Conservation (phyloP, 169 alveolate species). For the Besnoitia besnoiti region DNA sequence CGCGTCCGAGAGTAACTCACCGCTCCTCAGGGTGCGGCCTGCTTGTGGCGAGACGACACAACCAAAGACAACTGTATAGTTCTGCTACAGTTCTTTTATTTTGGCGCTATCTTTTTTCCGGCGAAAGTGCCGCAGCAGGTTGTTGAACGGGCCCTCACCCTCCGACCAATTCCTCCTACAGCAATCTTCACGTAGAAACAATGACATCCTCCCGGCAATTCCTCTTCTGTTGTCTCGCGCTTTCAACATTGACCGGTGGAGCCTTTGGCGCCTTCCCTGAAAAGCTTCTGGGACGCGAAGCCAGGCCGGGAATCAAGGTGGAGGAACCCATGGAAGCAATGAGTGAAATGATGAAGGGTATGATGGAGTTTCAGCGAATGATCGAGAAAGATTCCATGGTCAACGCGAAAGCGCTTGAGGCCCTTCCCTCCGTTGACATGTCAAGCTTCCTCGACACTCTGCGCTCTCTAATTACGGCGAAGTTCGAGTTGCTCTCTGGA, state of each 20-base stretch:
- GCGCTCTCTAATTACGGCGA: constrained; percentile 3
- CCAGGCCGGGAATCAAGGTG: neutral
- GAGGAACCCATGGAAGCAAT: neutral
- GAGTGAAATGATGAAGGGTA: constrained; percentile 17
- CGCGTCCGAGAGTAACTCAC: too few relatives aligned
- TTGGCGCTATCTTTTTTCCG: too few relatives aligned
- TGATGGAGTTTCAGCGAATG: constrained; percentile 17
- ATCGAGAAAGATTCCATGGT: neutral
- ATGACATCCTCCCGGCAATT: neutral
- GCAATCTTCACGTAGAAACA: neutral
- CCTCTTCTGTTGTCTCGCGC: neutral
- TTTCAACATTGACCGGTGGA: neutral
- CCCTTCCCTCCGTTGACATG: neutral
- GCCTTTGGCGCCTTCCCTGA: neutral
- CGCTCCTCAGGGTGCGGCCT: too few relatives aligned
- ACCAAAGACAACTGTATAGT: too few relatives aligned
- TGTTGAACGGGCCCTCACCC: neutral
- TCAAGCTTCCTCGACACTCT: constrained; percentile 13
- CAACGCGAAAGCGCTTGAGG: constrained; percentile 13
- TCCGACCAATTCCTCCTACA: neutral
- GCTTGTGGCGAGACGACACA: too few relatives aligned
- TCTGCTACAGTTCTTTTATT: too few relatives aligned
- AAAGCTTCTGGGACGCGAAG: constrained; percentile 11
- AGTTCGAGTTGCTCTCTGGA: constrained; percentile 24
- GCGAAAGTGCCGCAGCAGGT: neutral